Percentiles rank a stretch among this genome's conserved stretches.
phyloP scores from a whole-genome alignment of 176 grass and related monocot species.

The Zoysia pacifica region DNA sequence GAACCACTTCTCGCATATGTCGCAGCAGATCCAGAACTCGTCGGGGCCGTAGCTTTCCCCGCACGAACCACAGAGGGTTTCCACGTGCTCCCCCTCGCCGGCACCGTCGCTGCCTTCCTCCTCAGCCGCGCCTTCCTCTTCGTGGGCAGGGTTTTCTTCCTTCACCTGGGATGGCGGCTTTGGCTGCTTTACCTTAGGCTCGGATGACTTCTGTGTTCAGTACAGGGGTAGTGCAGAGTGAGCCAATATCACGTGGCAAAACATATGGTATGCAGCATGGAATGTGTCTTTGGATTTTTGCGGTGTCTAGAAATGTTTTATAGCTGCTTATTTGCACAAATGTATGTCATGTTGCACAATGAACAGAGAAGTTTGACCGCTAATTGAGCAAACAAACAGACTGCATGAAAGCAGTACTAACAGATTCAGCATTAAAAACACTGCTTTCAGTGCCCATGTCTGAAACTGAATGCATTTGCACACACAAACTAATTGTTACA shows the following conservation, averaged over 20 bases:
- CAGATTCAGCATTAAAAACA: background rate
- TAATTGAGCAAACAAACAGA: background rate
- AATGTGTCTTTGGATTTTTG: background rate
- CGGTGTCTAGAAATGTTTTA: background rate
- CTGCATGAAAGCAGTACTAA: background rate
- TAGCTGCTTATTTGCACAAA: background rate
- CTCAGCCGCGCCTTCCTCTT: conserved; percentile 51
- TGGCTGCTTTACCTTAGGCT: conserved; percentile 48
- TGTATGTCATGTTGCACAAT: background rate
- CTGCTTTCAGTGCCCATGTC: background rate
- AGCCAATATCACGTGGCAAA: background rate
- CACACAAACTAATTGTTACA: background rate
- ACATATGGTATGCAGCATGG: too few relatives aligned
- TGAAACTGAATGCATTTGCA: background rate
- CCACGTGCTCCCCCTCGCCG: conserved; percentile 71
- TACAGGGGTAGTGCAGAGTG: background rate
- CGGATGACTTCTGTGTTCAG: conserved; percentile 47
- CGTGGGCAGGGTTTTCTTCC: conserved; percentile 38
- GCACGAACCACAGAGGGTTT: conserved; percentile 81
- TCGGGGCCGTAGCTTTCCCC: conserved; percentile 83
- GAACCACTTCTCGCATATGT: conserved; percentile 98
- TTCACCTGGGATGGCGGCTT: conserved; percentile 45
- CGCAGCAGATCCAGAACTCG: conserved; percentile 99
- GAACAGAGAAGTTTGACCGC: background rate
- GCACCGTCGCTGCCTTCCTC: conserved; percentile 27